phyloP scores from a whole-genome alignment of 345 rosid genomes.

The Bruguiera gymnorhiza region DNA sequence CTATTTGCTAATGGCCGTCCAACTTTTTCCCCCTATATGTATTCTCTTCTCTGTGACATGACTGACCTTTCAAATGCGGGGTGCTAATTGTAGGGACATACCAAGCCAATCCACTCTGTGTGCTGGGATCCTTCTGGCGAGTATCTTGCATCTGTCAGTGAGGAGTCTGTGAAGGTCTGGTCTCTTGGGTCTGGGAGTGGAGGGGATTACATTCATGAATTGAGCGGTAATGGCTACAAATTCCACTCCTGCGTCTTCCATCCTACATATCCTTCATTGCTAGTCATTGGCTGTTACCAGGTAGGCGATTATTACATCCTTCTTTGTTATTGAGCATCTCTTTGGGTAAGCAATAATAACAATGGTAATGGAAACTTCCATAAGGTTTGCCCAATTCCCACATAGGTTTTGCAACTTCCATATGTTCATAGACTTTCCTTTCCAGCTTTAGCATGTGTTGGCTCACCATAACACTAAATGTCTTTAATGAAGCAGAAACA shows the following conservation, averaged over 20 bases:
- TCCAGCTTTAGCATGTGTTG: too few species aligned
- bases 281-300: conserved; percentile 95
- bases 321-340: not conserved
- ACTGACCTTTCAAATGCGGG: conserved; percentile 7
- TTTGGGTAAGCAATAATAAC: not conserved
- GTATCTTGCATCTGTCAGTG: conserved; percentile 81
- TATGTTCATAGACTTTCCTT: not conserved
- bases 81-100: conserved; percentile 56
- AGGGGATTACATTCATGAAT: conserved; percentile 83
- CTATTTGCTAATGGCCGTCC: not conserved
- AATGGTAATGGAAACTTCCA: too few species aligned
- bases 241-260: conserved; percentile 91
- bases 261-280: conserved; percentile 61
- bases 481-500: too few species aligned
- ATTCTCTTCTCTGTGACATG: not conserved
- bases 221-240: conserved; percentile 83
- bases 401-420: not conserved
- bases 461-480: too few species aligned
- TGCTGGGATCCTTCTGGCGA: conserved; percentile 96
- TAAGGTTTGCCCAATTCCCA: not conserved
- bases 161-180: conserved; percentile 94
- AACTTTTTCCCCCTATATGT: too few species aligned
- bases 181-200: conserved; percentile 76
- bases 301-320: conserved; percentile 29
- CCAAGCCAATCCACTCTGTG: conserved; percentile 68